Base-by-base conservation (phyloP, 176 grass and related monocot species). In the Eragrostis curvula region DNA sequence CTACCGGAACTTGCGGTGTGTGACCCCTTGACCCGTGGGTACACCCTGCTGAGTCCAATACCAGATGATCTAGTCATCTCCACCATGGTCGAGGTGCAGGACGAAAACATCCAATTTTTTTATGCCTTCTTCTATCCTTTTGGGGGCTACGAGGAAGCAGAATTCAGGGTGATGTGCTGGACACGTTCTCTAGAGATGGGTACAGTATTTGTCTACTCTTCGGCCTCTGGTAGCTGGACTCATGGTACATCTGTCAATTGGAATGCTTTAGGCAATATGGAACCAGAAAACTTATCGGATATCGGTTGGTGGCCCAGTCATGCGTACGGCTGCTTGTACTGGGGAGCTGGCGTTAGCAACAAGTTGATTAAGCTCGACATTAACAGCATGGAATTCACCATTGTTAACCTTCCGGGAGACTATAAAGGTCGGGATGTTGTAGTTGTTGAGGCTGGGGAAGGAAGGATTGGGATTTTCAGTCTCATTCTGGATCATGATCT, bases 241-340 rank as follows among this genome's bases (percentile, higher is more conserved):
- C 23, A 3, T 36, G 4, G 17, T 23, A 8, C 28, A 5, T 36
- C 59, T 8, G 3, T 10, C 10, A 0, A 0, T 50, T 46, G 16
- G 75, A 5, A 32, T 62, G 56, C 6, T 9, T 0, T 72, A 8
- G 56, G 41, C 15, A 14, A 15, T 1, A 4, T 36, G 32, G 3
- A 36, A 2, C 2, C 32, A 36, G 32, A 36, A 36, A 36, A 36
- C 32, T 36, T 36, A 4, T 0, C 20, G 3, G 1, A 28, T 5
- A 0, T 7, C 6, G 4, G 1, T 12, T 44, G 6, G 43, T 20
- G 20, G 6, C 42, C 75, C 1, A 36, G 12, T 51, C 40, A 79
- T n/a, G 61, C 46, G 2, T 9, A 66, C 48, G 77, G 45, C 3
- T 79, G 44, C 45, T 66, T 79, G 61, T 79, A 79, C 28, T 79